phyloP scores from a whole-genome alignment of 2,329 filamentous ascomycete genomes.

The Aspergillus carbonarius region DNA sequence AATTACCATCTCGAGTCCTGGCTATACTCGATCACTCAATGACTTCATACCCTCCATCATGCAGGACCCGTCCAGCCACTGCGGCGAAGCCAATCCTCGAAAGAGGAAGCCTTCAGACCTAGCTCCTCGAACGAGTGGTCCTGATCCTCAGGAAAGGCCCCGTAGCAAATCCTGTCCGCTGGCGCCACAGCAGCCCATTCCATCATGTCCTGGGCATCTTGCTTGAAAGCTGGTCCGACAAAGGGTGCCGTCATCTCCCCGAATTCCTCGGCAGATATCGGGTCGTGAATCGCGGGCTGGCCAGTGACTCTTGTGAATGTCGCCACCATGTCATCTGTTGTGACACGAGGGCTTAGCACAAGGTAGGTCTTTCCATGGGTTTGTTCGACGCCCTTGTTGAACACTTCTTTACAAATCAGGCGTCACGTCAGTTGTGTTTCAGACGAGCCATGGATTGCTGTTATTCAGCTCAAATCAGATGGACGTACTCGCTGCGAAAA shows the following conservation, averaged over 20 bases:
- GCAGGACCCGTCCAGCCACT: conserved; percentile 12
- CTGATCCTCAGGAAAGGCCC: conserved; percentile 10
- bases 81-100: conserved; percentile 20
- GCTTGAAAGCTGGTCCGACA: conserved; percentile 14
- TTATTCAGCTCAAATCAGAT: too few relatives aligned
- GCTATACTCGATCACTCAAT: too few relatives aligned
- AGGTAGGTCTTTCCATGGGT: conserved; percentile 15
- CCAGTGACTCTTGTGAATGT: conserved; percentile 13
- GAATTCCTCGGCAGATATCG: conserved; percentile 16
- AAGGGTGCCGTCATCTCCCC: conserved; percentile 4
- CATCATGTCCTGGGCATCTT: conserved; percentile 23
- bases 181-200: conserved; percentile 20
- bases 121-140: conserved; percentile 17
- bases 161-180: conserved; percentile 20
- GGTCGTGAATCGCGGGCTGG: conserved; percentile 8
- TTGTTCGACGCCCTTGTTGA: conserved; percentile 9
- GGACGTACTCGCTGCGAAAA: conserved; percentile 18
- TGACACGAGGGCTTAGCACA: conserved; percentile 8
- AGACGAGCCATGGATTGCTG: too few relatives aligned
- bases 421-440: too few relatives aligned
- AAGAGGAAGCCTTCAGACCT: conserved; percentile 16
- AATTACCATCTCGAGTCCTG: too few relatives aligned
- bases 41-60: too few relatives aligned
- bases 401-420: conserved; percentile 4
- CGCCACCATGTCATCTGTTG: conserved; percentile 6